Evolutionary conservation across 768 basidiomycete species (phyloP), one percentile per base, ranked within the genome.

Genomic region (Tephrocybe sp.): DNA sequence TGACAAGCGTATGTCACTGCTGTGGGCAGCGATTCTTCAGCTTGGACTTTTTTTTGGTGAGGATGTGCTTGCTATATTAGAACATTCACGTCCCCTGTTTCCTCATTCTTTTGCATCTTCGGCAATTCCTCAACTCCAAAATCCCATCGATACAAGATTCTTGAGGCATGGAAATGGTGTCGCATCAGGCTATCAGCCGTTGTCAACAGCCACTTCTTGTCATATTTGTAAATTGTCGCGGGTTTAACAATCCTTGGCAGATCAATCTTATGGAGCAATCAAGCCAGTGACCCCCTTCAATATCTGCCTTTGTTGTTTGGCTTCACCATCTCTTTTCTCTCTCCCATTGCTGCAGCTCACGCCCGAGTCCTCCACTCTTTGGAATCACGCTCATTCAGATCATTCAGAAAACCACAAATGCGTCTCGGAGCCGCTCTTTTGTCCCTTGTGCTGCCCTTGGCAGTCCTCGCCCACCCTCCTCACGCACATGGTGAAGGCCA

Each of bases 371-470:
- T 24, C 48, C 53, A 14, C 40, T 58, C 56, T 44, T 58, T 54
- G 45, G 49, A 54, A 51, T 26, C 50, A 58, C 56, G 8, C 50
- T 58, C 56, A 8, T 54, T 58, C 51, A 51, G 46, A 30, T 37
- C 53, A 18, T 39, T 36, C 46, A 48, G 54, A 52, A 48, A 45
- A 55, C 54, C 52, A 65, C 65, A 61, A 43, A 63, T 62, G 34
- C 52, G 65, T 42, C 51, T 70, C 39, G 57, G 55, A 33, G 49
- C 69, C 49, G 63, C 57, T 41, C 55, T 67, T 46, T 62, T 70
- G 45, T 64, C 62, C 25, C 63, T 68, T 51, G 69, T 65, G 45
- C 68, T 66, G 26, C 70, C 67, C n/a, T 65, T 70, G 17, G 68
- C 59, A 54, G 74, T 57, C 56, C 64, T 65, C 45, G 50, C 49